Conservation (phyloP, 148 eudicot genomes). For the Spergularia bocconei region DNA sequence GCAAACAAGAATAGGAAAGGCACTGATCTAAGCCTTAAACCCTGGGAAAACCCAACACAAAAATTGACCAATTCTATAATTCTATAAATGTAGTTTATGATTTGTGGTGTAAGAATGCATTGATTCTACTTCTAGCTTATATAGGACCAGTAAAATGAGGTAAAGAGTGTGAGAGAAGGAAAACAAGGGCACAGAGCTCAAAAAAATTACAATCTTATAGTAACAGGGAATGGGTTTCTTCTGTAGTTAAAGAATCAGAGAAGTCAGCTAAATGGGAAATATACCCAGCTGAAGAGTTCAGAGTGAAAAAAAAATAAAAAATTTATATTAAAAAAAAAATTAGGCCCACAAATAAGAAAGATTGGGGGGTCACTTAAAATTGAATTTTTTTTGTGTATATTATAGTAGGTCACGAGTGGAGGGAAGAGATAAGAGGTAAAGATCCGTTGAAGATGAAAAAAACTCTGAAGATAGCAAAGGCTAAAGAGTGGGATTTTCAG, state of each 20-base stretch:
- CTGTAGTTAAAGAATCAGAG: conserved; percentile 24
- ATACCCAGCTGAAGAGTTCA: conserved; percentile 18
- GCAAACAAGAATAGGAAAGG: conserved; percentile 25
- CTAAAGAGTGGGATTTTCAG: conserved; percentile 28
- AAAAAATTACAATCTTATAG: conserved; percentile 21
- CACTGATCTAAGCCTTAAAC: conserved; percentile 18
- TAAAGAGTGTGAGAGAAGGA: not conserved
- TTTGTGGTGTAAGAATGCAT: conserved; percentile 10
- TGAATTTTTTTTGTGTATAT: conserved; percentile 13
- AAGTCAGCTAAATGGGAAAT: conserved; percentile 28
- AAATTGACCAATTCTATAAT: conserved; percentile 18
- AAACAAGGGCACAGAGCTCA: conserved; percentile 30
- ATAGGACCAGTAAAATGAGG: conserved; percentile 21
- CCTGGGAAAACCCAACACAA: conserved; percentile 22
- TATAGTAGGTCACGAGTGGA: conserved; percentile 33
- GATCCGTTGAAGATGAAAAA: conserved; percentile 25
- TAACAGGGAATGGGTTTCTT: conserved; percentile 27
- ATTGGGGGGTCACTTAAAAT: conserved; percentile 1
- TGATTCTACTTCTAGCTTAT: conserved; percentile 19
- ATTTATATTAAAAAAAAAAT: not conserved
- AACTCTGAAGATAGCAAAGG: conserved; percentile 38
- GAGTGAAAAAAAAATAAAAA: not conserved
- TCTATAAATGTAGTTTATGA: conserved; percentile 18
- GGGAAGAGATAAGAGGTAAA: conserved; percentile 37
- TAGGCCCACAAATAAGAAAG: conserved; percentile 30